Evolutionary conservation across 805 yeast species (phyloP).

Genomic region (Brettanomyces sp.): DNA sequence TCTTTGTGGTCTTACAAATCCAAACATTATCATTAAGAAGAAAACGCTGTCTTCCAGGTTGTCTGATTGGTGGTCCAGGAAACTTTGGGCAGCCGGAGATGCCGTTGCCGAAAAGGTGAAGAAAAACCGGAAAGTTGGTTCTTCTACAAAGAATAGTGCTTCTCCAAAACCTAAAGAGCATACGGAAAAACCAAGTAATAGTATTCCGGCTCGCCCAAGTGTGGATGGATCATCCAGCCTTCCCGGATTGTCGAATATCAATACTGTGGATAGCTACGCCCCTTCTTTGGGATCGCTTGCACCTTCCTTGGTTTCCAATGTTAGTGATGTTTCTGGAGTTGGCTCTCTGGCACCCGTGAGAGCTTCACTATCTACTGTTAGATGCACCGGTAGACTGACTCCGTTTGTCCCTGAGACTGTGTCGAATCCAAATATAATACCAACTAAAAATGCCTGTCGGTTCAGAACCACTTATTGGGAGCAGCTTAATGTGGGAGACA

Average conservation of each 20-base stretch:
- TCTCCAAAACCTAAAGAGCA: neutral
- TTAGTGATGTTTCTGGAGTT: slow-evolving; percentile 3
- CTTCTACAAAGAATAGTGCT: neutral
- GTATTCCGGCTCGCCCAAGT: neutral
- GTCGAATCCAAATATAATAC: slow-evolving; percentile 22
- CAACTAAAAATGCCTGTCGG: slow-evolving; percentile 22
- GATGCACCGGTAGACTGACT: slow-evolving; percentile 11
- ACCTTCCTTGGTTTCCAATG: neutral
- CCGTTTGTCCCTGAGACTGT: slow-evolving; percentile 22
- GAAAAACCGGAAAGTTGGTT: neutral
- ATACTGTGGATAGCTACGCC: slow-evolving; percentile 46
- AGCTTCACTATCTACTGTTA: slow-evolving; percentile 9
- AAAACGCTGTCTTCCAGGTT: neutral
- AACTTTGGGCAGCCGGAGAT: neutral
- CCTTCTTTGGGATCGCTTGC: slow-evolving; percentile 21
- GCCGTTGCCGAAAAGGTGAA: neutral
- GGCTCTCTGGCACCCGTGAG: slow-evolving; percentile 8
- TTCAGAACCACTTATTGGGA: slow-evolving; percentile 42
- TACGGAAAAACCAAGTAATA: neutral
- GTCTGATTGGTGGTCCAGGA: neutral
- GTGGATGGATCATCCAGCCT: no score
- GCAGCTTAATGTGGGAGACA: slow-evolving; percentile 62
- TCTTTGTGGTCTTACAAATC: slow-evolving; percentile 43
- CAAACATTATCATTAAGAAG: slow-evolving; percentile 32
- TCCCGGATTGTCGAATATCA: slow-evolving; percentile 60